A percentile compares a stretch with the other conserved stretches of the same genome.
phyloP scores from a whole-genome alignment of 208 protist species.

The Balamuthia mandrillaris region DNA sequence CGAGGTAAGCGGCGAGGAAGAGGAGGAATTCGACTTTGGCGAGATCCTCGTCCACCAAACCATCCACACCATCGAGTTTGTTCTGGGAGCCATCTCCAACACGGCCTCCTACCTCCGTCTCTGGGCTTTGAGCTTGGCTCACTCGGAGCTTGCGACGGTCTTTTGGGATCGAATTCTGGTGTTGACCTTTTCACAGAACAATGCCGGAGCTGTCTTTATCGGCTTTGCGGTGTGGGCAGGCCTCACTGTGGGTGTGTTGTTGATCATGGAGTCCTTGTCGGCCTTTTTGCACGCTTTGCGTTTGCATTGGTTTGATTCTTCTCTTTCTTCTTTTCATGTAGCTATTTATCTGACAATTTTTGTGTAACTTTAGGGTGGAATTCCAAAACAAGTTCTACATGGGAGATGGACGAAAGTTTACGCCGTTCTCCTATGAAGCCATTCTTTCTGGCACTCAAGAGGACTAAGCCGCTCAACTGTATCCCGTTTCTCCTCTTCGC shows the following conservation, averaged over 20 bases:
- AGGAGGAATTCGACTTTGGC: conserved; percentile 82
- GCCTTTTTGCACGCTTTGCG: conserved; percentile 98
- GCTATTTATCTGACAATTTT: too few relatives aligned
- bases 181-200: background rate
- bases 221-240: conserved; percentile 89
- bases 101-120: conserved; percentile 99
- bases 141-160: conserved; percentile 79
- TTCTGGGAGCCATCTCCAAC: conserved; percentile 97
- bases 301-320: conserved; percentile 81
- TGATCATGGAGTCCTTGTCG: conserved; percentile 97
- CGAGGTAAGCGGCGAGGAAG: conserved; percentile 32
- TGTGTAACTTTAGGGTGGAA: conserved; percentile 83
- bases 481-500: too few relatives aligned
- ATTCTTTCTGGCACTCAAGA: conserved; percentile 4
- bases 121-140: conserved; percentile 99
- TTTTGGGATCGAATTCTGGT: conserved; percentile 65
- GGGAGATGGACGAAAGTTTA: conserved; percentile 76
- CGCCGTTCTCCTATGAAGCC: background rate
- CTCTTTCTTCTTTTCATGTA: background rate
- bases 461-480: background rate
- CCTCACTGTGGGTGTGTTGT: conserved; percentile 92
- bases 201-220: conserved; percentile 67
- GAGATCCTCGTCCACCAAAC: conserved; percentile 95
- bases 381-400: conserved; percentile 97
- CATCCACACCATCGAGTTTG: conserved; percentile 99